Evolutionary conservation across 768 basidiomycete genomes (phyloP).

Genomic region (Macrolepiota albuminosa): DNA sequence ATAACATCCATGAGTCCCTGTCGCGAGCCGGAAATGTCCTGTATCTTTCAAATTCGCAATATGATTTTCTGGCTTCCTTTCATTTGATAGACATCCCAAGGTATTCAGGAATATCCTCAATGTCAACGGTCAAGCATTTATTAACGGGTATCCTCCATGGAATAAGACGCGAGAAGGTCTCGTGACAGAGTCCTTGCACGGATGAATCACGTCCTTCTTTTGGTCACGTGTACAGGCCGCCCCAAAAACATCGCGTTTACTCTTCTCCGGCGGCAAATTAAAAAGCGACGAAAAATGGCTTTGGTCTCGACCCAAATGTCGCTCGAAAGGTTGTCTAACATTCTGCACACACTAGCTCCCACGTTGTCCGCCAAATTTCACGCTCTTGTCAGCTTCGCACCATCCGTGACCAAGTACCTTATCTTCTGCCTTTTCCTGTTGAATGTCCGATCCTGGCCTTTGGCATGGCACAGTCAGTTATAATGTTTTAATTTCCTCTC

Average conservation of each 20-base stretch:
- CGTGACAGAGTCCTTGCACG: no score
- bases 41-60: no score
- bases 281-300: slow-evolving; percentile 6
- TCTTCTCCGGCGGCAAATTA: slow-evolving; percentile 1
- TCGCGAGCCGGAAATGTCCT: no score
- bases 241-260: slow-evolving; percentile 2
- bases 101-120: no score
- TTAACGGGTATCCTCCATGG: no score
- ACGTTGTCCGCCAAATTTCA: slow-evolving; percentile 5
- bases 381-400: slow-evolving; percentile 8
- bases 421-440: slow-evolving; percentile 46
- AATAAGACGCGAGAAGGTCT: no score
- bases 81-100: no score
- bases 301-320: slow-evolving; percentile 2
- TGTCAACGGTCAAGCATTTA: no score
- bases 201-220: no score
- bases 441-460: slow-evolving; percentile 57
- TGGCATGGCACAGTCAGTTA: slow-evolving; percentile 65
- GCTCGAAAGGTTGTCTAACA: slow-evolving; percentile 1
- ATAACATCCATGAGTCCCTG: no score
- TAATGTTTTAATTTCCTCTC: neutral
- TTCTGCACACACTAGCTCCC: neutral
- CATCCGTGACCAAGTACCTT: slow-evolving; percentile 32
- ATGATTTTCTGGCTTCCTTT: no score
- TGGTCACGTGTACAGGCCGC: neutral